Percentiles rank a stretch among this genome's conserved stretches.
These are phyloP conservation scores for Carpinus viminea DNA, from an alignment of 306 rosid species.

Conservation along the genomic window DNA sequence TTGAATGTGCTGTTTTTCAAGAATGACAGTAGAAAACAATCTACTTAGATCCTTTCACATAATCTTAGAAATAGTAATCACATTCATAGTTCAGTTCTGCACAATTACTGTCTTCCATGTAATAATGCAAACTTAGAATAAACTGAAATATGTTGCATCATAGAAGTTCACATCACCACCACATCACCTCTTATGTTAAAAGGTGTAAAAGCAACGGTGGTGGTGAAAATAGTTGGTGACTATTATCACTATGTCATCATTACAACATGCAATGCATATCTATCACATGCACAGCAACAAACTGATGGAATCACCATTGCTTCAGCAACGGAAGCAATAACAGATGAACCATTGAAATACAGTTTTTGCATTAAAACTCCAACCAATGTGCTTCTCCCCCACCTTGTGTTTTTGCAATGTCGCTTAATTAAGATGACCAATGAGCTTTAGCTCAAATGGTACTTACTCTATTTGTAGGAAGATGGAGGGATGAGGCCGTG, in stretches of 20 bases:
- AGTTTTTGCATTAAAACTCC: too few relatives aligned
- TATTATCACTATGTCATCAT: background rate
- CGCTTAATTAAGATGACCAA: background rate
- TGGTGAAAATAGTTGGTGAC: background rate
- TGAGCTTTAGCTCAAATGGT: too few relatives aligned
- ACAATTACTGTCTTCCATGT: too few relatives aligned
- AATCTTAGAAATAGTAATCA: background rate
- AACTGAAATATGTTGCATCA: background rate
- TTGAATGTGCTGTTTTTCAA: slow-evolving; percentile 72
- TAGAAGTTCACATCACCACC: too few relatives aligned
- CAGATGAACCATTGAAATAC: background rate
- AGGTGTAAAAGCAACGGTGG: background rate
- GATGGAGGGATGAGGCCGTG: too few relatives aligned
- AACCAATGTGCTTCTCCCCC: background rate
- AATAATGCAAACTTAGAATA: too few relatives aligned
- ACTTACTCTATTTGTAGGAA: too few relatives aligned
- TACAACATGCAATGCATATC: background rate
- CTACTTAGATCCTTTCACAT: background rate
- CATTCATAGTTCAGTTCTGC: background rate
- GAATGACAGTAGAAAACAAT: background rate
- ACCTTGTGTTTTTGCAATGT: background rate
- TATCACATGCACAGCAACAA: background rate
- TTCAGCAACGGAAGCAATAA: too few relatives aligned
- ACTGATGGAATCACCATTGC: background rate
- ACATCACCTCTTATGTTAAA: background rate